Percentiles rank a stretch among this genome's conserved stretches.
Conservation (phyloP, 495 filamentous ascomycete genomes). For the Penicillium paxilli region DNA sequence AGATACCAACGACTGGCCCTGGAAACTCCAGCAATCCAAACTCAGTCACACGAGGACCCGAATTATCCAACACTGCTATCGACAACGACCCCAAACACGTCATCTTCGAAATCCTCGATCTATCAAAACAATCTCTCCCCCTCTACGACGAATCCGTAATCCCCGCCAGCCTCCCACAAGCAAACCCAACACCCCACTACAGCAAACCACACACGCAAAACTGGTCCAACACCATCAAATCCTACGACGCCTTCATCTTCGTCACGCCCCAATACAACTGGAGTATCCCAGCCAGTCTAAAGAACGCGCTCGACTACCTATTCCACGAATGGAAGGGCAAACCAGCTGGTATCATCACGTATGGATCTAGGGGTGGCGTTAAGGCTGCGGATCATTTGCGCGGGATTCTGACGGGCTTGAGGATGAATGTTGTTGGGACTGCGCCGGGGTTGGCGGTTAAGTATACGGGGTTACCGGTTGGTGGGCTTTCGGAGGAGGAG, state of each 20-base stretch:
- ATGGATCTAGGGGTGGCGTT: conserved; percentile 52
- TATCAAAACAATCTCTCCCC: conserved; percentile 53
- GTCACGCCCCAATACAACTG: conserved; percentile 58
- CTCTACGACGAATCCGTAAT: conserved; percentile 56
- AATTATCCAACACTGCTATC: neutral
- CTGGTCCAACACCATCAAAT: conserved; percentile 50
- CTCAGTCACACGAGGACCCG: too few relatives aligned
- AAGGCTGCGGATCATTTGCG: conserved; percentile 32
- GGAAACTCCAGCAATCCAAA: too few relatives aligned
- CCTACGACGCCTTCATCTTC: conserved; percentile 56
- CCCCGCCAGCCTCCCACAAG: conserved; percentile 45
- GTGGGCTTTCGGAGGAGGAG: conserved; percentile 14
- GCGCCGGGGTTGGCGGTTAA: conserved; percentile 18
- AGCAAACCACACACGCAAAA: conserved; percentile 44
- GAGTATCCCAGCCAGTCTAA: conserved; percentile 53
- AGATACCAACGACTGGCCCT: neutral
- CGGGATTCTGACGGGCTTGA: conserved; percentile 17
- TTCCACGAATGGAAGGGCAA: conserved; percentile 61
- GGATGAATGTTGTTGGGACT: conserved; percentile 26
- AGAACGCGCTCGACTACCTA: conserved; percentile 66
- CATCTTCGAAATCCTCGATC: conserved; percentile 40
- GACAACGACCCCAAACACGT: conserved; percentile 25
- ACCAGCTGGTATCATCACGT: conserved; percentile 55
- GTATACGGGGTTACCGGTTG: conserved; percentile 26
- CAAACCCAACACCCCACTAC: conserved; percentile 40